Evolutionary conservation across 768 basidiomycete genomes (phyloP).

Genomic region (Russula sp.): DNA sequence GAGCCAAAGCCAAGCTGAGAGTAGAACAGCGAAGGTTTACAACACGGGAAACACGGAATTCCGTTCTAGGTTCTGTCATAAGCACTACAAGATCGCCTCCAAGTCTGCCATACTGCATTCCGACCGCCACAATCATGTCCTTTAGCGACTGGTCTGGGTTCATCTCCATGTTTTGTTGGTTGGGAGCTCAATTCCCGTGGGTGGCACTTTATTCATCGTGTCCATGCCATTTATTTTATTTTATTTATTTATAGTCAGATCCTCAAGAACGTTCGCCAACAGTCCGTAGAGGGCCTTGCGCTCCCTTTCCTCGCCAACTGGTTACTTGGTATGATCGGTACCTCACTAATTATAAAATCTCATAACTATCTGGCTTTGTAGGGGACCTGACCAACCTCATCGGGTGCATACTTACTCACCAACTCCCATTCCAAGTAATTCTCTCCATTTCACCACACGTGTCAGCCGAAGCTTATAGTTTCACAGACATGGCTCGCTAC

Average conservation of each 20-base stretch:
- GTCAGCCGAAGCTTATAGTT: constrained; percentile 6
- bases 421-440: constrained; percentile 87
- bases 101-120: constrained; percentile 1
- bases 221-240: neutral
- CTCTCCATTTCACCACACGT: constrained; percentile 19
- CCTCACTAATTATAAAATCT: neutral
- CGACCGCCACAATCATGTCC: constrained; percentile 24
- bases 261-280: constrained; percentile 63
- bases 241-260: constrained; percentile 54
- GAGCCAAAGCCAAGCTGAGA: neutral
- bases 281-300: constrained; percentile 86
- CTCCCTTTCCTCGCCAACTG: constrained; percentile 92
- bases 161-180: constrained; percentile 70
- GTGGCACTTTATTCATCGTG: constrained; percentile 30
- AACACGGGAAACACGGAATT: neutral
- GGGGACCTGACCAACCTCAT: constrained; percentile 92
- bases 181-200: constrained; percentile 86
- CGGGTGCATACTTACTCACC: constrained; percentile 86
- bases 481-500: constrained; percentile 79
- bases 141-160: constrained; percentile 67
- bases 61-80: neutral
- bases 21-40: neutral
- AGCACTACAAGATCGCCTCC: no score
- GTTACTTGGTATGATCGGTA: constrained; percentile 62
- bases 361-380: constrained; percentile 28